Evolutionary conservation across 768 basidiomycete genomes (phyloP).

Genomic region (Pholiota conissans): DNA sequence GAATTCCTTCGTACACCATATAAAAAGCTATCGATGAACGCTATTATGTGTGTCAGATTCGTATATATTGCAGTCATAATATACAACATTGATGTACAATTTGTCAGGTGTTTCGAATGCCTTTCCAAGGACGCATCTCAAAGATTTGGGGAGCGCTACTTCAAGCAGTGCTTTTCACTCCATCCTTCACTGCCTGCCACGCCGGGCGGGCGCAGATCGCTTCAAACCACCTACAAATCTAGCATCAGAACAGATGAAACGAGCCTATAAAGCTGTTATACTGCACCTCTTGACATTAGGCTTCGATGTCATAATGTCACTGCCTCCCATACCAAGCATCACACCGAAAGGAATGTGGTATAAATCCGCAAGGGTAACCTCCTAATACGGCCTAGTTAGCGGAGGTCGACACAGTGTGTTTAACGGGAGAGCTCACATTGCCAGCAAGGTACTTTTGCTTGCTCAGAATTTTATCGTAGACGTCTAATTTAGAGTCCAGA

Average conservation of each 20-base stretch:
- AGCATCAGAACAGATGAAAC: not conserved
- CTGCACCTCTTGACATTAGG: slow-evolving; percentile 47
- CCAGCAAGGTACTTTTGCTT: slow-evolving; percentile 59
- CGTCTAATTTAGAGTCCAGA: slow-evolving; percentile 43
- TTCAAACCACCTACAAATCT: not conserved
- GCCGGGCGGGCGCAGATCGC: not conserved
- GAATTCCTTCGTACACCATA: too few relatives aligned
- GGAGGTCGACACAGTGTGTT: not conserved
- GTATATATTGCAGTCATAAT: too few relatives aligned
- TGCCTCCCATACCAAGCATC: slow-evolving; percentile 25
- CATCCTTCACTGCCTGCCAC: not conserved
- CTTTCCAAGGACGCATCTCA: too few relatives aligned
- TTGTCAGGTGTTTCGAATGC: too few relatives aligned
- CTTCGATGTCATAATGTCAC: slow-evolving; percentile 31
- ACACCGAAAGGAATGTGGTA: slow-evolving; percentile 45
- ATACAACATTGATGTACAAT: too few relatives aligned
- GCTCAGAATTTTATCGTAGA: slow-evolving; percentile 51
- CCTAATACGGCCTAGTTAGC: slow-evolving; percentile 23
- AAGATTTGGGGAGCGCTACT: too few relatives aligned
- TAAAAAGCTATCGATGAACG: too few relatives aligned
- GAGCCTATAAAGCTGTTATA: not conserved
- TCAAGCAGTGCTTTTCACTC: not conserved
- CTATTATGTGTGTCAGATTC: too few relatives aligned
- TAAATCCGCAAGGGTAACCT: slow-evolving; percentile 45
- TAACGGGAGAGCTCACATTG: slow-evolving; percentile 35